phyloP scores from a whole-genome alignment of 306 rosid genomes.

The Malus domestica region DNA sequence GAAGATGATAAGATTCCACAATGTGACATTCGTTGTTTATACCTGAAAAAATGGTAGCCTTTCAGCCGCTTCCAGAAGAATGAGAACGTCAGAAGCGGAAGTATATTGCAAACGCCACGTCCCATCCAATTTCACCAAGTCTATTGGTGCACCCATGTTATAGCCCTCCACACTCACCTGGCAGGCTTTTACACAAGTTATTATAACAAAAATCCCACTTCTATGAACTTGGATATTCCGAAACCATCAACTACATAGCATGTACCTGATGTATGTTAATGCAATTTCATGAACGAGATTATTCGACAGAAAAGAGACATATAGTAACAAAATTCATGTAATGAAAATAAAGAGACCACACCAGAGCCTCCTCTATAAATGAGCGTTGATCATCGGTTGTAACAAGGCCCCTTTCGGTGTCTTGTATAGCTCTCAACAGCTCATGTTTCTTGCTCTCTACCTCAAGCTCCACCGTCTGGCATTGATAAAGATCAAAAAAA shows the following conservation, averaged over 20 bases:
- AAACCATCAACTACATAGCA: not conserved
- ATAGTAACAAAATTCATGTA: not conserved
- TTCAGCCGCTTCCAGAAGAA: constrained; percentile 80
- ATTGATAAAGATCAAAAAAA: not conserved
- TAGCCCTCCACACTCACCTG: constrained; percentile 66
- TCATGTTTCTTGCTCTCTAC: constrained; percentile 58
- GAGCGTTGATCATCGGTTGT: constrained; percentile 77
- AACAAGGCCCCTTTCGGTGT: constrained; percentile 69
- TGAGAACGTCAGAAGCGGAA: constrained; percentile 84
- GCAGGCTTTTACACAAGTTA: constrained; percentile 8
- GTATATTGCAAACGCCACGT: constrained; percentile 94
- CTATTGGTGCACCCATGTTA: constrained; percentile 49
- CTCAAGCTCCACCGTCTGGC: constrained; percentile 39
- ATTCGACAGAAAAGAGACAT: not conserved
- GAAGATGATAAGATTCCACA: not conserved
- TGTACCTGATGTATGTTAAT: not conserved
- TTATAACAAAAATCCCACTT: not conserved
- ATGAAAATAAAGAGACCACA: constrained; percentile 6
- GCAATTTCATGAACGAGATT: not conserved
- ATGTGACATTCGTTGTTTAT: not conserved
- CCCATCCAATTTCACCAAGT: constrained; percentile 57
- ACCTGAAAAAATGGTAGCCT: constrained; percentile 88
- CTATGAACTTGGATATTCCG: not conserved
- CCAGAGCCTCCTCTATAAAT: constrained; percentile 78
- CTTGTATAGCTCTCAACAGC: constrained; percentile 58